Conservation (phyloP, 495 filamentous ascomycete genomes). For the Staphylotrichum longicolle region DNA sequence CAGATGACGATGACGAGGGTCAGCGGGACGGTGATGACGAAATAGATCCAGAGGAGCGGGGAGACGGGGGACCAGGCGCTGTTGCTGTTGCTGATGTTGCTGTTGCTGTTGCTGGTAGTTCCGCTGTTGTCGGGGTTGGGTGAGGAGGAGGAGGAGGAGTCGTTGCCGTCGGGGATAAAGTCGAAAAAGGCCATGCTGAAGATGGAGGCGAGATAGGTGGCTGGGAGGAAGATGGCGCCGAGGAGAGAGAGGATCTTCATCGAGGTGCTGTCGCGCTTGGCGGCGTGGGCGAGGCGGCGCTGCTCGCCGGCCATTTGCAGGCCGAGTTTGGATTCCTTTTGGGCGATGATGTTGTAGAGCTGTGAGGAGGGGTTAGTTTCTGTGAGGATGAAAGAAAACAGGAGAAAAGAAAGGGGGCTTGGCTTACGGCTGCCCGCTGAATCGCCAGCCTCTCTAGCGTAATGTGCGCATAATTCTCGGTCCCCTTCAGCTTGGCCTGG, state of each 20-base stretch:
- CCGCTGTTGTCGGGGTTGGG: no score
- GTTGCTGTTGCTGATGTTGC: neutral
- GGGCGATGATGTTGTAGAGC: constrained; percentile 59
- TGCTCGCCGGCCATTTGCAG: constrained; percentile 58
- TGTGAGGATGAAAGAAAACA: neutral
- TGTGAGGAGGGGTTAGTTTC: constrained; percentile 13
- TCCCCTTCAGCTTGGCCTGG: constrained; percentile 52
- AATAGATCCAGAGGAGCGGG: constrained; percentile 54
- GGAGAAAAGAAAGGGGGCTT: neutral
- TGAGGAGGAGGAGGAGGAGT: no score
- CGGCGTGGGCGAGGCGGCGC: constrained; percentile 54
- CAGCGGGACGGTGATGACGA: constrained; percentile 50
- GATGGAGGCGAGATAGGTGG: constrained; percentile 52
- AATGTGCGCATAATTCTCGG: constrained; percentile 56
- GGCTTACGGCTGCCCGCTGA: constrained; percentile 53
- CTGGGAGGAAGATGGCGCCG: constrained; percentile 56
- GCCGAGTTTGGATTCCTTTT: constrained; percentile 56
- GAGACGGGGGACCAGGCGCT: constrained; percentile 31
- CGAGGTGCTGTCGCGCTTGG: constrained; percentile 53
- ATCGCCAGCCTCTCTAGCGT: constrained; percentile 53
- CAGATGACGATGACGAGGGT: constrained; percentile 46
- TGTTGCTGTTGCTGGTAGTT: neutral
- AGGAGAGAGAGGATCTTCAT: constrained; percentile 53
- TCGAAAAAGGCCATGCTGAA: constrained; percentile 60
- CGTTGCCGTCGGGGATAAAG: constrained; percentile 30